Evolutionary conservation across 1,284 basidiomycete genomes (phyloP), one percentile per base, ranked within the genome.

Genomic region (Moniliophthora roreri): DNA sequence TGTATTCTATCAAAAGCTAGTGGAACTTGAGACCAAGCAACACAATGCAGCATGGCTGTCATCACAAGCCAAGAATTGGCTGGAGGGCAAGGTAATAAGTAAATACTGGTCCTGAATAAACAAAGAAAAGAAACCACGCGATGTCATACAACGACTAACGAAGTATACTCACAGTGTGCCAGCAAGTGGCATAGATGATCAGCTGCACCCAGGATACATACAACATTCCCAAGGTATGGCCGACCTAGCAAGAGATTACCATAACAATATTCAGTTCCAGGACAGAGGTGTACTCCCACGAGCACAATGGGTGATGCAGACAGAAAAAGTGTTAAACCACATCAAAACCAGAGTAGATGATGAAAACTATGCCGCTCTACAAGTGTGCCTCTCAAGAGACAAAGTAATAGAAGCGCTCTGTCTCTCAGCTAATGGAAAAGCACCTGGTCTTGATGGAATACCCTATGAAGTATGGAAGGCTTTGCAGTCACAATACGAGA

Each of bases 101-200:
- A 62, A 62, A 48, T 65, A 65, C 55, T 69, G 67, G 67, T 58
- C 60, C 0, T 16, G 21, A 7, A 39, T 64, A 0, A 61, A 66
- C 38, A 57, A 53, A 11, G 51, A 52, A 16, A 53, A 50, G 3
- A 59, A 57, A 41, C 59, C 58, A 1, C n/a, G 59, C 38, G 60
- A 62, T 15, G n/a, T 58, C 11, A 59, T 63, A 3, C 42, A 46
- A 7, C 13, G 55, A 1, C 58, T 65, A 1, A 40, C 50, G 46
- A 58, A 55, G 15, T 4, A 7, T 10, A 21, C 41, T 6, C 6
- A 8, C 3, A 18, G 9, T 8, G 9, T 8, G 9, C 6, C n/a
- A 6, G 21, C 4, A 13, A 20, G 5, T 20, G 36, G 23, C 5
- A 26, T 20, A 7, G 18, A 37, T 10, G 18, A n/a, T n/a, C 4